Conservation (phyloP, 2,329 filamentous ascomycete species). For the Penicillium sclerotiorum region DNA sequence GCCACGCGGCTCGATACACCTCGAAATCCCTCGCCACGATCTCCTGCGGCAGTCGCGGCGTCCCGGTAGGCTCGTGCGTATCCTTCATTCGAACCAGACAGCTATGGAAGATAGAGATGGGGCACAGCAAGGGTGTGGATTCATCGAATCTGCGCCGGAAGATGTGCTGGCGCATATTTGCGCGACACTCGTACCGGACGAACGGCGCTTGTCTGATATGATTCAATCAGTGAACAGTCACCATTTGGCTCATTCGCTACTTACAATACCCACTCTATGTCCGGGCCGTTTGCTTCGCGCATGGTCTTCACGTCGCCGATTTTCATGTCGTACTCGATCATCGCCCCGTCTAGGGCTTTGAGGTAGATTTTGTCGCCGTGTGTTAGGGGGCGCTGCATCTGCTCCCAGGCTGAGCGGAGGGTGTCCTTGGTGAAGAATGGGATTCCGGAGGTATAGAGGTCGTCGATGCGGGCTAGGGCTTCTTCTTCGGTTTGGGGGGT, state of each 20-base stretch:
- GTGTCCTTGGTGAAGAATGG: constrained; percentile 25
- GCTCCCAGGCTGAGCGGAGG: constrained; percentile 8
- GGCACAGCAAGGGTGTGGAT: not conserved
- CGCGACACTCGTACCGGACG: constrained; percentile 10
- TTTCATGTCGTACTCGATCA: constrained; percentile 9
- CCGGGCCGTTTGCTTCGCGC: not conserved
- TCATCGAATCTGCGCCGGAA: constrained; percentile 1
- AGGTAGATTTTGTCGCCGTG: constrained; percentile 19
- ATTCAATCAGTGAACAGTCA: not conserved
- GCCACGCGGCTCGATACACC: constrained; percentile 16
- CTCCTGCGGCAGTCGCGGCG: not conserved
- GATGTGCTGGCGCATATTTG: constrained; percentile 9
- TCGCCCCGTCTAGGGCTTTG: constrained; percentile 11
- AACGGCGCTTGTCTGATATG: not conserved
- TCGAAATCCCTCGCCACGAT: not conserved
- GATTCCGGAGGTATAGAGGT: constrained; percentile 22
- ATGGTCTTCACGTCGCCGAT: not conserved
- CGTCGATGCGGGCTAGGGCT: constrained; percentile 19
- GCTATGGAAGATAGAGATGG: not conserved
- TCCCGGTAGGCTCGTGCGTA: too few species aligned
- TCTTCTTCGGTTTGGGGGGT: constrained; percentile 12
- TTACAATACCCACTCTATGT: not conserved
- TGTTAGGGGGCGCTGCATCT: constrained; percentile 13
- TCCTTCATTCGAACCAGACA: not conserved
- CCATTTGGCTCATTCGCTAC: not conserved